Evolutionary conservation across 2,329 filamentous ascomycete genomes (phyloP).

Genomic region (Ambrosiella beaveri): DNA sequence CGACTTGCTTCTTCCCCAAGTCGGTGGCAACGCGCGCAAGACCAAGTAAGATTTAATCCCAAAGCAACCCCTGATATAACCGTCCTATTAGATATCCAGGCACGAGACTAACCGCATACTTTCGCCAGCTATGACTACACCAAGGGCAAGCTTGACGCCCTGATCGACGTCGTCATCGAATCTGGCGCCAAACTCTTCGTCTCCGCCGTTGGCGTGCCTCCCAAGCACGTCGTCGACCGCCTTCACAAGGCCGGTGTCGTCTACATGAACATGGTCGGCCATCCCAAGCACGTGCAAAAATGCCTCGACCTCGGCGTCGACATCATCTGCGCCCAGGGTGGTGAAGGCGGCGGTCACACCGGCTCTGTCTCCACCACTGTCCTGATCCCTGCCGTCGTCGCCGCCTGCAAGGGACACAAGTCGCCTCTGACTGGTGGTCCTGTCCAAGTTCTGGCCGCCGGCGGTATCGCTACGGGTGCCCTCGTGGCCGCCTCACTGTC

Average conservation of each 20-base stretch:
- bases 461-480: conserved; percentile 86
- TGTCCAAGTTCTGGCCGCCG: conserved; percentile 83
- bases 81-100: neutral
- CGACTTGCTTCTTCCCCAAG: conserved; percentile 82
- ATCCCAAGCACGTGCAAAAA: conserved; percentile 98
- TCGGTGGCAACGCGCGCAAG: conserved; percentile 85
- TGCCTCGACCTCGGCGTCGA: conserved; percentile 82
- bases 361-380: conserved; percentile 84
- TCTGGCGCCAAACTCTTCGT: conserved; percentile 86
- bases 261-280: conserved; percentile 99
- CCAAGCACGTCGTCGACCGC: conserved; percentile 72
- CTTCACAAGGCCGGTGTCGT: conserved; percentile 76
- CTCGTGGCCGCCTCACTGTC: conserved; percentile 78
- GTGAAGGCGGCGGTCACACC: conserved; percentile 92
- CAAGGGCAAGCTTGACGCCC: conserved; percentile 88
- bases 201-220: conserved; percentile 85
- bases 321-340: conserved; percentile 96
- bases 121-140: conserved; percentile 89
- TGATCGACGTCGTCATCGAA: conserved; percentile 84
- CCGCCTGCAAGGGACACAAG: conserved; percentile 63
- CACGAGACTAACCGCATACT: conserved; percentile 14
- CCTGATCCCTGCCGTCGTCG: conserved; percentile 81
- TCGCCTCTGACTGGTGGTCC: conserved; percentile 73
- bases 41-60: conserved; percentile 44
- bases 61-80: neutral